Conservation (phyloP, 2,329 filamentous ascomycete genomes). For the Fusarium agapanthi region DNA sequence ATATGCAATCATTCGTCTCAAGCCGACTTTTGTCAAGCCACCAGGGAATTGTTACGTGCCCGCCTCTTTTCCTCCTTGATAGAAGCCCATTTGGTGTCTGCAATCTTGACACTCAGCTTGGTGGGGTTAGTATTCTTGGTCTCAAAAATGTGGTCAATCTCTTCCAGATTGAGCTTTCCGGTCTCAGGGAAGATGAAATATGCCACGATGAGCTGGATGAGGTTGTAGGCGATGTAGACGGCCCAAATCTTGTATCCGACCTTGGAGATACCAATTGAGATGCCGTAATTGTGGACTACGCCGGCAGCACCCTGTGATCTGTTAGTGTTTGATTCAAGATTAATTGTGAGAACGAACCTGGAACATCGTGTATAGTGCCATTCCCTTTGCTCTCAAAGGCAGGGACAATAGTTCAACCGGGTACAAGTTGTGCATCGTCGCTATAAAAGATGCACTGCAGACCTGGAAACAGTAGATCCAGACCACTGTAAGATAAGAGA, state of each 20-base stretch:
- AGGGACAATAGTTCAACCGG: slow-evolving; percentile 36
- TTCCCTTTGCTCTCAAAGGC: slow-evolving; percentile 34
- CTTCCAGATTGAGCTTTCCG: slow-evolving; percentile 33
- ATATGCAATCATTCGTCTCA: too few species aligned
- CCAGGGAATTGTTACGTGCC: background rate
- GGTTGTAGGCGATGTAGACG: slow-evolving; percentile 35
- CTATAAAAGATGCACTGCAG: slow-evolving; percentile 37
- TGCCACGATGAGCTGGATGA: slow-evolving; percentile 23
- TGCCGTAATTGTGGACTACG: slow-evolving; percentile 36
- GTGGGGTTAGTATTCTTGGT: slow-evolving; percentile 24
- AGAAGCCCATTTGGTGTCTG: slow-evolving; percentile 21
- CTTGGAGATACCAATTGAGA: slow-evolving; percentile 30
- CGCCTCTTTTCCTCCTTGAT: slow-evolving; percentile 21
- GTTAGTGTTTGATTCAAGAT: too few species aligned
- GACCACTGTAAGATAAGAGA: slow-evolving; percentile 22
- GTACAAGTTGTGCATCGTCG: slow-evolving; percentile 38
- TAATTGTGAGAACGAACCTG: background rate
- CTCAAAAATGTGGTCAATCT: slow-evolving; percentile 39
- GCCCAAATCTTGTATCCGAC: slow-evolving; percentile 38
- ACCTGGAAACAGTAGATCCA: slow-evolving; percentile 39
- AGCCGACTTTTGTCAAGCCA: background rate
- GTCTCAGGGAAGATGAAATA: slow-evolving; percentile 38
- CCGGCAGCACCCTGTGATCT: slow-evolving; percentile 21
- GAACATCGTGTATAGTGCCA: slow-evolving; percentile 38
- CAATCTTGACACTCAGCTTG: slow-evolving; percentile 21